Evolutionary conservation across 306 rosid species (phyloP).

Genomic region (Quercus alba): DNA sequence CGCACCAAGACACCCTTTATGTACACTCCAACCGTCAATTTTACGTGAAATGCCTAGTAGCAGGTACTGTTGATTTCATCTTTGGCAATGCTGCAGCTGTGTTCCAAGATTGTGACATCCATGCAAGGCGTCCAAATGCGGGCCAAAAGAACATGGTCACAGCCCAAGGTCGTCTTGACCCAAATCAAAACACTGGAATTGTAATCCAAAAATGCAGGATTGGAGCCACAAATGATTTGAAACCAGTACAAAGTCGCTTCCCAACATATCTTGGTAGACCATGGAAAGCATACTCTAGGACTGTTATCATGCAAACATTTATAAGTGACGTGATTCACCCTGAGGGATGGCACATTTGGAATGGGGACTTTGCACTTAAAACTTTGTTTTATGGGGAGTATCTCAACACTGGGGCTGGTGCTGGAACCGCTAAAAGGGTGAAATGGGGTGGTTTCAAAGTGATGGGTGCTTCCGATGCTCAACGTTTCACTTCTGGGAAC

Average conservation of each 20-base stretch:
- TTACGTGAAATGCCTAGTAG: conserved; percentile 46
- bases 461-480: conserved; percentile 60
- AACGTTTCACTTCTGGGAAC: conserved; percentile 42
- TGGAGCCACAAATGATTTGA: conserved; percentile 70
- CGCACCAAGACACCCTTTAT: conserved; percentile 88
- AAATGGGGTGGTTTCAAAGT: conserved; percentile 70
- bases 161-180: conserved; percentile 82
- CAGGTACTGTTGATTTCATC: conserved; percentile 86
- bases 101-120: conserved; percentile 76
- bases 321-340: conserved; percentile 66
- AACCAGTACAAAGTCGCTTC: conserved; percentile 34
- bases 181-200: conserved; percentile 90
- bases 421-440: conserved; percentile 61
- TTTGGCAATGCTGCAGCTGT: conserved; percentile 81
- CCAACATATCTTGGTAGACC: conserved; percentile 79
- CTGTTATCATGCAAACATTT: conserved; percentile 58
- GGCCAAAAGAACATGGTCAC: conserved; percentile 94
- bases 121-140: conserved; percentile 64
- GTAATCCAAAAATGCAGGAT: conserved; percentile 74
- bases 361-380: conserved; percentile 64
- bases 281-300: conserved; percentile 86
- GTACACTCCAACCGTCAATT: conserved; percentile 92
- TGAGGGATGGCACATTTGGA: conserved; percentile 78
- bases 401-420: conserved; percentile 68
- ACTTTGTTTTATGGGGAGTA: conserved; percentile 73